phyloP scores from a whole-genome alignment of 2,329 filamentous ascomycete genomes.

The Epichloe amarillans region DNA sequence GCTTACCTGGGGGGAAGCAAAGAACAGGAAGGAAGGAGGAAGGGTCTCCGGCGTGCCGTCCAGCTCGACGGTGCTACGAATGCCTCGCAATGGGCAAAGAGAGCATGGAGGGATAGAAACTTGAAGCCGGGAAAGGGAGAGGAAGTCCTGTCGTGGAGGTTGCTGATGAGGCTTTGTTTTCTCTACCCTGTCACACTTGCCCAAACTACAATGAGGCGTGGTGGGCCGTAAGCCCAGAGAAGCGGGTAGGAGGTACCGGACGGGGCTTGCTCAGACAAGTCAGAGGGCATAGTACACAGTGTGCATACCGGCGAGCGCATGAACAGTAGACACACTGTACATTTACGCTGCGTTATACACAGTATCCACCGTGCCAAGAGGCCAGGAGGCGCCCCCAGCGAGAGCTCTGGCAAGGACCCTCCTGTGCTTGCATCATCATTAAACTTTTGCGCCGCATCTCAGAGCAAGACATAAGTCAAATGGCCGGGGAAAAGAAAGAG shows the following conservation, averaged over 20 bases:
- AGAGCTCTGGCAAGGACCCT: background rate
- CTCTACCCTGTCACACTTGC: slow-evolving; percentile 22
- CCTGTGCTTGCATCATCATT: background rate
- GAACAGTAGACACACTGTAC: background rate
- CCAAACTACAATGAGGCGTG: slow-evolving; percentile 16
- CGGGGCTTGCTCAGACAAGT: background rate
- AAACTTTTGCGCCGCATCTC: background rate
- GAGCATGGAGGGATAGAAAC: slow-evolving; percentile 17
- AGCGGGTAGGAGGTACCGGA: background rate
- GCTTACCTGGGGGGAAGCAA: slow-evolving; percentile 18
- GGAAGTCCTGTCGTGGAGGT: slow-evolving; percentile 16
- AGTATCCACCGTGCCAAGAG: too few relatives aligned
- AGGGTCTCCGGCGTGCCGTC: slow-evolving; percentile 18
- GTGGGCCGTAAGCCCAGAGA: slow-evolving; percentile 9
- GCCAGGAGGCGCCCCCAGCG: too few relatives aligned
- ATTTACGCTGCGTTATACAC: background rate
- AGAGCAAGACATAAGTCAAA: background rate
- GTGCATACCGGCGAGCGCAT: background rate
- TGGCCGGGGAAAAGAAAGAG: background rate
- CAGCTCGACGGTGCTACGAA: slow-evolving; percentile 24
- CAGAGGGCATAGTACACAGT: slow-evolving; percentile 2
- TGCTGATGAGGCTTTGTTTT: slow-evolving; percentile 30
- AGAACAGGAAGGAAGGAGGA: slow-evolving; percentile 13
- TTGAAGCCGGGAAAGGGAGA: slow-evolving; percentile 12
- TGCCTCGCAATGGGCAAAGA: slow-evolving; percentile 27